Base-by-base conservation (phyloP, 2,329 filamentous ascomycete species). In the Niveomyces coronatus region DNA sequence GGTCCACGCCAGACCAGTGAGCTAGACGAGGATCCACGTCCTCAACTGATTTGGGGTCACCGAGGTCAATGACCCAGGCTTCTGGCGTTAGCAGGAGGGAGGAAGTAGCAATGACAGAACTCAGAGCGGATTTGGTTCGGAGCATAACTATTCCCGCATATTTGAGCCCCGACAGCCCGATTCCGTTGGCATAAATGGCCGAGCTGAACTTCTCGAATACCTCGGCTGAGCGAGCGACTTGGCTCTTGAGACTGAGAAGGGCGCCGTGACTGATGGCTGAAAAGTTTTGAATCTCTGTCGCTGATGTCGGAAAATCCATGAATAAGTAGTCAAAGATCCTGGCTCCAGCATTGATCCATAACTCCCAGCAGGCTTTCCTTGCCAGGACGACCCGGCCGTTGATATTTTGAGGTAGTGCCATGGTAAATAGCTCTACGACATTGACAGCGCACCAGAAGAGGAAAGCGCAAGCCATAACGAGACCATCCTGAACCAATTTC, bases 401-500 rank as follows among this genome's bases (percentile, higher is more conserved):
- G 19, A 56, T 31, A 5, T 51, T 37, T 14, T 62, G 54, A 7
- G 61, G 51, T 18, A 63, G 38, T 15, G 61, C 30, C 18, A 57
- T 41, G 6, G 60, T 54, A 27, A 64, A 49, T 32, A 60, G 56
- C 31, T 65, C 58, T 13, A 63, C 24, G 3, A 65, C 30, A 40
- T 65, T 62, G 26, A 70, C 47, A 5, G 54, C 42, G 18, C 60
- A 54, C 47, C 60, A 71, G 3, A 62, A 74, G 1, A 64, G 54
- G 4, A 70, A 63, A 3, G 81, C 83, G 15, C 76, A 63, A 22
- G 76, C 52, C 27, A 84, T 71, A n/a, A 91, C 69, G 3, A 71
- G 70, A 4, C 76, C 62, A 53, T 96, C 89, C 44, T 94, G 82
- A 20, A 87, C 58, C 31, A 94, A 68, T 50, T 87, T 87, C n/a